Conservation (phyloP, 331 rosid genomes). For the Pyrus hybrid region DNA sequence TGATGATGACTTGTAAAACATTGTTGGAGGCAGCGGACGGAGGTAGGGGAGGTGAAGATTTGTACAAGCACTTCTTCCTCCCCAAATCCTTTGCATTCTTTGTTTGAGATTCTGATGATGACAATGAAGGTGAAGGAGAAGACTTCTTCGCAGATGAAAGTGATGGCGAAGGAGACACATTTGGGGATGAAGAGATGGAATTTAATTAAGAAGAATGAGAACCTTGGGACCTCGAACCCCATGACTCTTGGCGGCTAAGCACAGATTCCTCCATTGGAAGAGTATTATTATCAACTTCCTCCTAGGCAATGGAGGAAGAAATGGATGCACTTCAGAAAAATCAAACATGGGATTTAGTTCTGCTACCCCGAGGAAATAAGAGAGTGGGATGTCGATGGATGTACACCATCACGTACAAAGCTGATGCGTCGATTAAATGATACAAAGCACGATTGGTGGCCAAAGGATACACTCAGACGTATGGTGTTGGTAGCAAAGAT, state of each 20-base stretch:
- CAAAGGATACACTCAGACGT: no score
- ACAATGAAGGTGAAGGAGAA: slow-evolving; percentile 21
- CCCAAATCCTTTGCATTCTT: slow-evolving; percentile 48
- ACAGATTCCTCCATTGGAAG: slow-evolving; percentile 44
- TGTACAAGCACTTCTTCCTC: slow-evolving; percentile 44
- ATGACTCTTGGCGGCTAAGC: slow-evolving; percentile 14
- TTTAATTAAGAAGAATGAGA: slow-evolving; percentile 21
- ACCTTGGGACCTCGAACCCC: slow-evolving; percentile 21
- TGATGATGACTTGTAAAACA: slow-evolving; percentile 31
- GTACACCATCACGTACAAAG: no score
- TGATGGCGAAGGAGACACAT: slow-evolving; percentile 20
- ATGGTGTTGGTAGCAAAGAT: no score
- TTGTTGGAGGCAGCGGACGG: slow-evolving; percentile 62
- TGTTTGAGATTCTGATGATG: slow-evolving; percentile 47
- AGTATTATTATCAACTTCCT: slow-evolving; percentile 19
- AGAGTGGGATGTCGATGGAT: no score
- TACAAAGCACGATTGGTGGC: no score
- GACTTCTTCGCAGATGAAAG: slow-evolving; percentile 11
- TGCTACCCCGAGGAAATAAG: no score
- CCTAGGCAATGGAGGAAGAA: neutral
- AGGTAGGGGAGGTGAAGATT: slow-evolving; percentile 36
- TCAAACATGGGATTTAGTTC: no score
- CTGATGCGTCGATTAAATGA: no score
- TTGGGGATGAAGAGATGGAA: slow-evolving; percentile 27
- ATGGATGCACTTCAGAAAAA: no score